Evolutionary conservation across 2,329 filamentous ascomycete genomes (phyloP), one percentile per base, ranked within the genome.

Genomic region (Cercospora janseana): DNA sequence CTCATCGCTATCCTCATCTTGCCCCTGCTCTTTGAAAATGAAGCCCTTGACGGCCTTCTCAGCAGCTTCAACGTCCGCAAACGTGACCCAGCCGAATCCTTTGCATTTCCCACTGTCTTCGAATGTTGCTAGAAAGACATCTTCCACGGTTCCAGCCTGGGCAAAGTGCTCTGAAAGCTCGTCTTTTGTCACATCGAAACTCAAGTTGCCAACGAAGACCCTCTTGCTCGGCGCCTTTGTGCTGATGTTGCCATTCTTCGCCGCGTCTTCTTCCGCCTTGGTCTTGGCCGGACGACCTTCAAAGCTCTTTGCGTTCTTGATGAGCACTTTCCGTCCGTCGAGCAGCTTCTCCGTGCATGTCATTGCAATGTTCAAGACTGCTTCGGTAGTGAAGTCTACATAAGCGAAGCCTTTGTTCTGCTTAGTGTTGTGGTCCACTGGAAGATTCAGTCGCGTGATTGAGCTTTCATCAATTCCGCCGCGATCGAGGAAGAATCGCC

Each of bases 41-140:
- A 87, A 96, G 1, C 92, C 92, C 66, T 83, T 85, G 58, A 95
- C 89, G 3, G 87, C 88, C 63, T 79, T 79, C 42, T 84, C 81
- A 0, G 89, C 89, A 0, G 86, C 80, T 49, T 87, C 83, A 8
- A 91, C 66, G 43, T 90, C 83, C 66, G 85, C 84, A 70, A 97
- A 98, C 55, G 88, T 88, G 54, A 98, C 83, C 91, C 93, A 98
- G 4, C 86, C 93, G 72, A 86, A 98, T 13, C 93, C 94, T 74
- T 97, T 97, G 76, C 93, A 98, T 74, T 97, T 98, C 34, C 93
- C 93, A 15, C 86, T 86, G 69, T 98, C 94, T 70, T 97, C 88
- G 66, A 98, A 98, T 0, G 91, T 95, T 2, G 93, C 93, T 59
- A 97, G 76, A 72, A 95, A 92, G 57, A 89, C 80, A 73, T 87